These are phyloP conservation scores for Pythium phragmitis DNA, from an alignment of 352 stramenopile species.

Conservation along the genomic window DNA sequence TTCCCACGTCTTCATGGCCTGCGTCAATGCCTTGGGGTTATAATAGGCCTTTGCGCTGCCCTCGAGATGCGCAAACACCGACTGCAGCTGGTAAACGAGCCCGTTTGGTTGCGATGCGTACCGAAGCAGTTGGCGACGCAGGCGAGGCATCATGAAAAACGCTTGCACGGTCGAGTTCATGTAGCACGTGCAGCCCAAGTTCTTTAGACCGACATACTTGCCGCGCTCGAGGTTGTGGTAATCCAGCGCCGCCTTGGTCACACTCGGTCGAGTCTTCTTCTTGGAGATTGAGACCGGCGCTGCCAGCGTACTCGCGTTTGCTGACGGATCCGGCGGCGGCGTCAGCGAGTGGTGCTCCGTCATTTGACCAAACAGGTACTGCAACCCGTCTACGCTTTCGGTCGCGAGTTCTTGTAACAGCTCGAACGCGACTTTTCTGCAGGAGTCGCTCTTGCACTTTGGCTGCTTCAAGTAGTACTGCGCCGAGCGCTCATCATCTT, in stretches of 20 bases:
- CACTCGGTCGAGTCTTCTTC: constrained; percentile 35
- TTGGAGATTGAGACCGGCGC: constrained; percentile 38
- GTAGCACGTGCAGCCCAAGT: constrained; percentile 95
- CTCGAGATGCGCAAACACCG: constrained; percentile 88
- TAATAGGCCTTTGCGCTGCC: constrained; percentile 84
- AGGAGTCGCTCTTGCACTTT: constrained; percentile 79
- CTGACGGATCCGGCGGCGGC: constrained; percentile 36
- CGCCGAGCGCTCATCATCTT: constrained; percentile 34
- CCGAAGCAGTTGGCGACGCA: constrained; percentile 85
- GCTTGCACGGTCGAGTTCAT: constrained; percentile 95
- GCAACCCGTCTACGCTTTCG: constrained; percentile 61
- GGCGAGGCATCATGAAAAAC: constrained; percentile 93
- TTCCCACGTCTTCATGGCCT: constrained; percentile 87
- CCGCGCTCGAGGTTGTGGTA: constrained; percentile 47
- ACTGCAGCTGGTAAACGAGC: constrained; percentile 87
- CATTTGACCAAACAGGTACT: constrained; percentile 73
- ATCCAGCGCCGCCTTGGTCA: constrained; percentile 29
- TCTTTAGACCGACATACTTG: constrained; percentile 93
- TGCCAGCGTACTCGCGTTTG: constrained; percentile 11
- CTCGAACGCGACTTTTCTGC: constrained; percentile 73
- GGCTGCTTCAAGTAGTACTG: constrained; percentile 79
- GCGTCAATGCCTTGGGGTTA: constrained; percentile 76
- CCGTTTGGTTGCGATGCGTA: constrained; percentile 31
- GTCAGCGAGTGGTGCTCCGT: constrained; percentile 71
- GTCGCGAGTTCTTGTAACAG: constrained; percentile 66